Percentiles rank a stretch among this genome's conserved stretches.
Conservation (phyloP, 139 green algal genomes). For the Chlorella vulgaris region DNA sequence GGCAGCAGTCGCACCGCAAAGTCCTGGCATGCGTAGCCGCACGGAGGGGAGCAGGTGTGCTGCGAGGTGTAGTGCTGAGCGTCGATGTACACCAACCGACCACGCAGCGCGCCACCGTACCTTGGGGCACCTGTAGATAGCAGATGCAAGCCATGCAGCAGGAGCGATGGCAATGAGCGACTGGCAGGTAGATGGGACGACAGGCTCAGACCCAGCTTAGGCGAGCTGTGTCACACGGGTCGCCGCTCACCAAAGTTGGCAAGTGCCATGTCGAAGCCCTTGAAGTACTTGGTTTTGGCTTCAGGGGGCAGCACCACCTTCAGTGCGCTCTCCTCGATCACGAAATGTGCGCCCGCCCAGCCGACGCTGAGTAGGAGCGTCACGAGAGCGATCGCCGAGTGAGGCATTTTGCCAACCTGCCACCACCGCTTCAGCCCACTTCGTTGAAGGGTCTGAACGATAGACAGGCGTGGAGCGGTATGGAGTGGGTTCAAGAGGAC, state of each 20-base stretch:
- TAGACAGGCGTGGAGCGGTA: too few relatives aligned
- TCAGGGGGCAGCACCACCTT: slow-evolving; percentile 38
- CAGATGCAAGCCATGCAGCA: not conserved
- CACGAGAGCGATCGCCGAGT: not conserved
- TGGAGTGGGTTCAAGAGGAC: too few relatives aligned
- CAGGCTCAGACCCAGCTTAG: too few relatives aligned
- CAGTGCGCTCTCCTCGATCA: slow-evolving; percentile 50
- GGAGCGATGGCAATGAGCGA: not conserved
- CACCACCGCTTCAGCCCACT: too few relatives aligned
- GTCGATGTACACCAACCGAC: slow-evolving; percentile 54
- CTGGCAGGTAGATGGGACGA: too few relatives aligned
- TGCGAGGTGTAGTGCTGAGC: slow-evolving; percentile 21
- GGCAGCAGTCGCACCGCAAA: slow-evolving; percentile 37
- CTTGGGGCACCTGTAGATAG: slow-evolving; percentile 41
- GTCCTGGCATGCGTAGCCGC: slow-evolving; percentile 51
- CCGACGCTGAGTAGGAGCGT: not conserved
- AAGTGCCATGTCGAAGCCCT: slow-evolving; percentile 62
- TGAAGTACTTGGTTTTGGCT: slow-evolving; percentile 24
- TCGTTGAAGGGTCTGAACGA: too few relatives aligned
- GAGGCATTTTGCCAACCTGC: too few relatives aligned
- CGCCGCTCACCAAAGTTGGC: slow-evolving; percentile 71
- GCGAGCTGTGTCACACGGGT: not conserved
- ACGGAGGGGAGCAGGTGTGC: slow-evolving; percentile 41
- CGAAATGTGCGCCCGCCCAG: slow-evolving; percentile 28
- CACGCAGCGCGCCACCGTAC: slow-evolving; percentile 69